These are phyloP conservation scores for Globisporangium megalacanthum DNA, from an alignment of 352 stramenopile species.

Conservation along the genomic window DNA sequence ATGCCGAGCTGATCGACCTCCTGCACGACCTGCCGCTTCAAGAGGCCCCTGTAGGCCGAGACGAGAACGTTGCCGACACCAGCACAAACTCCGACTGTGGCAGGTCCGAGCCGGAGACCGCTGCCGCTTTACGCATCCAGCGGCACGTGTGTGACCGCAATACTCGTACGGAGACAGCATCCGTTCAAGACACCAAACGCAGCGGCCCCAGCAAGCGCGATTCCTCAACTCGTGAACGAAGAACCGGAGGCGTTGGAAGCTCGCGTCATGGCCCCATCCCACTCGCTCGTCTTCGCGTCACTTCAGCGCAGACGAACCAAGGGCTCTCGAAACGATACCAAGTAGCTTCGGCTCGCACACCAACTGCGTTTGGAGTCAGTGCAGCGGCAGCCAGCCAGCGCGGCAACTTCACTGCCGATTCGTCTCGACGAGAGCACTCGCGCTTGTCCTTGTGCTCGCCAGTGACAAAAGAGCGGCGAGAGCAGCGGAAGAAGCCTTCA, in stretches of 20 bases:
- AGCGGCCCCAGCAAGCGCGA: not conserved
- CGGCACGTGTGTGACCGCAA: conserved; percentile 15
- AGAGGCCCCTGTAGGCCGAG: not conserved
- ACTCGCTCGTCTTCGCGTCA: not conserved
- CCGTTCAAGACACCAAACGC: not conserved
- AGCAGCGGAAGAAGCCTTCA: not conserved
- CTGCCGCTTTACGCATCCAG: conserved; percentile 25
- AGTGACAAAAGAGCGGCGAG: not conserved
- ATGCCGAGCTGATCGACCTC: conserved; percentile 41
- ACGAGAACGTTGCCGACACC: not conserved
- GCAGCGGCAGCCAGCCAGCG: not conserved
- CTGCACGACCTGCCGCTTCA: conserved; percentile 17
- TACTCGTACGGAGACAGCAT: not conserved
- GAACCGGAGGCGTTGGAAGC: no score
- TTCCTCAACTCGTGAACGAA: not conserved
- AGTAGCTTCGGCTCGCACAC: not conserved
- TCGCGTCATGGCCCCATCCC: no score
- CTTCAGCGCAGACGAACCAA: not conserved
- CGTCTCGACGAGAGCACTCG: not conserved
- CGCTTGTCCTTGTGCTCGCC: not conserved
- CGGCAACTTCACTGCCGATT: not conserved
- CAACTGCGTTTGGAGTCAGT: no score
- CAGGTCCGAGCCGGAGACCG: not conserved
- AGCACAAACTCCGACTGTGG: not conserved
- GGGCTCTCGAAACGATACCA: not conserved